phyloP scores from a whole-genome alignment of 345 rosid genomes.

The Sonneratia caseolaris region DNA sequence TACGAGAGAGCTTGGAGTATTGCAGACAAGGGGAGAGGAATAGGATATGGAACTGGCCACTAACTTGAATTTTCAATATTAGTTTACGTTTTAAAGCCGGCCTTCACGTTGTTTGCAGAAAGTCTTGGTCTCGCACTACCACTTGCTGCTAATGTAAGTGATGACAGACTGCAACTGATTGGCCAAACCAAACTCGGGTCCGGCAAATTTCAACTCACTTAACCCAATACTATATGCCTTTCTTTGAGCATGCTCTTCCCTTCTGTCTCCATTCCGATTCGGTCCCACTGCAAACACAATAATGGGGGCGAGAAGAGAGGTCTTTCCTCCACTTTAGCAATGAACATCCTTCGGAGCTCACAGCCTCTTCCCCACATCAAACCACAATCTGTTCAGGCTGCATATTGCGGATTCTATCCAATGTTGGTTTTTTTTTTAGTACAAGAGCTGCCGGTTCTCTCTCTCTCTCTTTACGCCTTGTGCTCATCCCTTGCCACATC shows the following conservation, averaged over 20 bases:
- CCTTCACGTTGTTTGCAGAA: conserved; percentile 1
- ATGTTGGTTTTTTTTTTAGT: conserved; percentile 19
- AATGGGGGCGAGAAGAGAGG: neutral
- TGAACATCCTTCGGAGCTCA: conserved; percentile 23
- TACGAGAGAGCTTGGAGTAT: neutral
- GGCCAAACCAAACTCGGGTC: neutral
- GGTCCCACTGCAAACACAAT: neutral
- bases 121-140: neutral
- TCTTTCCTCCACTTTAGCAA: conserved; percentile 35
- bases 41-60: neutral
- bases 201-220: conserved; percentile 12
- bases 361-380: neutral
- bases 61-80: neutral
- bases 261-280: neutral
- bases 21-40: neutral
- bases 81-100: neutral
- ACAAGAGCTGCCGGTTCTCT: conserved; percentile 31
- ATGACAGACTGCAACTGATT: conserved; percentile 6
- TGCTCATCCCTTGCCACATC: conserved; percentile 37
- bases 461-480: conserved; percentile 39
- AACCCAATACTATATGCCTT: neutral
- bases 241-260: neutral
- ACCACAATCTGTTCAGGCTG: conserved; percentile 23
- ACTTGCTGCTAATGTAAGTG: neutral
- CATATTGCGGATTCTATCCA: conserved; percentile 18